Conservation (phyloP, 2,329 filamentous ascomycete species). For the Paecilomyces sp. region DNA sequence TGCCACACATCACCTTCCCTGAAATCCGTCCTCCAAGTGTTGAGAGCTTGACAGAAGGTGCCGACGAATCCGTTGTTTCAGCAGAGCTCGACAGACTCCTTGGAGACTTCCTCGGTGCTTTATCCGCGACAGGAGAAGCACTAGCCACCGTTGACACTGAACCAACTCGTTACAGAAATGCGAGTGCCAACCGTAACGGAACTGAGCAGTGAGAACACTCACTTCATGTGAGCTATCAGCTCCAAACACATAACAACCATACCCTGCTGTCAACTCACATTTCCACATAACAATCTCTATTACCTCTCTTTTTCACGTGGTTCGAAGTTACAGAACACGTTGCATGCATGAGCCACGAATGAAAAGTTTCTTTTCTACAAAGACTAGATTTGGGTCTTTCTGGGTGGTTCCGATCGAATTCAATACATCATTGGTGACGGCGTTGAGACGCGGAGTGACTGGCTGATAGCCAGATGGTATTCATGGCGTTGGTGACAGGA, state of each 20-base stretch:
- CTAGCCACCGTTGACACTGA: slow-evolving; percentile 1
- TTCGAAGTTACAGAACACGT: background rate
- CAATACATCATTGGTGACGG: background rate
- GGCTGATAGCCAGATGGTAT: background rate
- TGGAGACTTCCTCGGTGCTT: slow-evolving; percentile 30
- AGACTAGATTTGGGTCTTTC: slow-evolving; percentile 3
- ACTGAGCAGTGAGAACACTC: background rate
- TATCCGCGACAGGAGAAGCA: slow-evolving; percentile 30
- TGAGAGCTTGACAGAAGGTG: slow-evolving; percentile 30
- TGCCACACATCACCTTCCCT: slow-evolving; percentile 27
- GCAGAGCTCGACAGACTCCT: slow-evolving; percentile 36
- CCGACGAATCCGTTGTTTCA: slow-evolving; percentile 27
- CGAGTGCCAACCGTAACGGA: background rate
- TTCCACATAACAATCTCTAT: background rate
- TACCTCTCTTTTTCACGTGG: background rate
- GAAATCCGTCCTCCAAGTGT: slow-evolving; percentile 29
- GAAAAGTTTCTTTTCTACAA: background rate
- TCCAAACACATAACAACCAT: background rate
- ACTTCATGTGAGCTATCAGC: background rate
- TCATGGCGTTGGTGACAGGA: background rate
- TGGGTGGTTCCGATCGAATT: background rate
- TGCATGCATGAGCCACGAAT: background rate
- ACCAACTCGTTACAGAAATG: slow-evolving; percentile 1
- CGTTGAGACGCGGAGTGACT: background rate
- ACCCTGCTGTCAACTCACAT: background rate